Percentiles rank a stretch among this genome's conserved stretches.
These are phyloP conservation scores for Pisolithus thermaeus DNA, from an alignment of 1,284 basidiomycete genomes.

Conservation along the genomic window DNA sequence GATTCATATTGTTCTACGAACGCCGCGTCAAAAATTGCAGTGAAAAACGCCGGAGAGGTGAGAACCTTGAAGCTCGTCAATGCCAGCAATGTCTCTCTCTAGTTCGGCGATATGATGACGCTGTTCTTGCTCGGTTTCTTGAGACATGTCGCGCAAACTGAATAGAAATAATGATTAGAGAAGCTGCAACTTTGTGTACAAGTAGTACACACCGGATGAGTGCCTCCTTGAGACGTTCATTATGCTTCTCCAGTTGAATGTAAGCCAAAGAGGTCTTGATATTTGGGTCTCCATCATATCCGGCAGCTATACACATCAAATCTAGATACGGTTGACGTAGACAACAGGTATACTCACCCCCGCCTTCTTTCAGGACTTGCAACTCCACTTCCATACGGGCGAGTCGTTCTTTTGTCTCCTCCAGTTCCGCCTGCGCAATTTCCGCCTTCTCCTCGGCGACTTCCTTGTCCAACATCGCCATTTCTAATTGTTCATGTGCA, in stretches of 20 bases:
- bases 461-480: constrained; percentile 94
- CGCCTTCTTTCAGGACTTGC: constrained; percentile 59
- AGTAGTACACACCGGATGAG: constrained; percentile 59
- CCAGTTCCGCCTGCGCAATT: constrained; percentile 69
- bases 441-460: constrained; percentile 95
- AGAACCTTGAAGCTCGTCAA: constrained; percentile 70
- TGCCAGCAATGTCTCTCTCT: constrained; percentile 75
- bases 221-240: constrained; percentile 92
- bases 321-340: constrained; percentile 14
- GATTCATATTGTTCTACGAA: constrained; percentile 72
- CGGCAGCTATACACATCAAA: constrained; percentile 13
- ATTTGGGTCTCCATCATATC: constrained; percentile 38
- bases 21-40: constrained; percentile 1
- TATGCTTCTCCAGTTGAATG: constrained; percentile 94
- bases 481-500: constrained; percentile 86
- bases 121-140: constrained; percentile 85
- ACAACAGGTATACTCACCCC: constrained; percentile 27
- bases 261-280: constrained; percentile 71
- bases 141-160: constrained; percentile 82
- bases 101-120: constrained; percentile 79
- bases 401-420: constrained; percentile 70
- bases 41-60: neutral
- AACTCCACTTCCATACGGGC: constrained; percentile 86
- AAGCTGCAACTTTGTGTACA: neutral
- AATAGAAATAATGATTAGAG: constrained; percentile 3